Conservation (phyloP, 257 asterid species). For the Paraleonurus japonicus region DNA sequence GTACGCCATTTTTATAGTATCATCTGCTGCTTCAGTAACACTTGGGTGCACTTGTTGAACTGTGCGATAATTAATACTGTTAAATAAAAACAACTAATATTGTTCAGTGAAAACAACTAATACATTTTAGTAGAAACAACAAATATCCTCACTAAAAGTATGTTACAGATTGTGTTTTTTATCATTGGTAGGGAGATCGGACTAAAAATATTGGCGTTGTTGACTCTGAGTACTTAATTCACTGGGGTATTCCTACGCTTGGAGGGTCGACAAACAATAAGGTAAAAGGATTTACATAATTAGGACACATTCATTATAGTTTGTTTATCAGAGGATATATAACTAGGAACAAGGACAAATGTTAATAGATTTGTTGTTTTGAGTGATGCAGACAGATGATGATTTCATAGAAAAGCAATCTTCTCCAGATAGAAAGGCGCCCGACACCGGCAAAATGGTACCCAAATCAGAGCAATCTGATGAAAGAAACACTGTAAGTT, state of each 20-base stretch:
- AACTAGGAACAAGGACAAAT: background rate
- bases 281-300: slow-evolving; percentile 30
- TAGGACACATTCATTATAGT: background rate
- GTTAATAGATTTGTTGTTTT: background rate
- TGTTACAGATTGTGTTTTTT: background rate
- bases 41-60: too few relatives aligned
- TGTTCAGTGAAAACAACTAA: background rate
- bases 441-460: slow-evolving; percentile 26
- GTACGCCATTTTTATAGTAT: slow-evolving; percentile 31
- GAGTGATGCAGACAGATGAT: slow-evolving; percentile 28
- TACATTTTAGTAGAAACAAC: too few relatives aligned
- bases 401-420: slow-evolving; percentile 22
- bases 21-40: background rate
- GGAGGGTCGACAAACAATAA: slow-evolving; percentile 52
- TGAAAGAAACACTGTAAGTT: slow-evolving; percentile 57
- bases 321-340: background rate
- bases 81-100: background rate
- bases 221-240: slow-evolving; percentile 70
- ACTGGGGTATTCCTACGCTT: slow-evolving; percentile 65
- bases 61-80: background rate
- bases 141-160: background rate
- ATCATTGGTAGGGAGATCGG: slow-evolving; percentile 54
- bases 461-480: slow-evolving; percentile 35
- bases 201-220: slow-evolving; percentile 59
- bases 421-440: slow-evolving; percentile 17